Evolutionary conservation across 768 basidiomycete species (phyloP).

Genomic region (Phylloporus sp.): DNA sequence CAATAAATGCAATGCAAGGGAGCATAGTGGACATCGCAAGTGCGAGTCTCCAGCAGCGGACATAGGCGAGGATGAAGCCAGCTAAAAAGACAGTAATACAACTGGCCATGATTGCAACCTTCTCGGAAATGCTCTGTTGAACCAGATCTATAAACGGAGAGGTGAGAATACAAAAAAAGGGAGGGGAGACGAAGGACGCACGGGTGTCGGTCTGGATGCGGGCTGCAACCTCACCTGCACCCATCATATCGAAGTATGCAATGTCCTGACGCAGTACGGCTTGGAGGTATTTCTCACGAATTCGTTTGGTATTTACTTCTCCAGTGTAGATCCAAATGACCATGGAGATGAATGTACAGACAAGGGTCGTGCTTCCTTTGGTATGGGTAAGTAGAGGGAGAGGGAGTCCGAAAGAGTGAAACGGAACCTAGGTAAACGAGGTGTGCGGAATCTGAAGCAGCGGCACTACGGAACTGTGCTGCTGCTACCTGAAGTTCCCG

Average conservation of each 20-base stretch:
- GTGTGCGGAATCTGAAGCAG: conserved; percentile 56
- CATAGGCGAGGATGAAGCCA: conserved; percentile 74
- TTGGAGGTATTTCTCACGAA: conserved; percentile 77
- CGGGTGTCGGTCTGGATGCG: conserved; percentile 87
- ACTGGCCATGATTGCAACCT: conserved; percentile 64
- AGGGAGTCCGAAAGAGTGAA: not conserved
- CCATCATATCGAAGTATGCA: conserved; percentile 85
- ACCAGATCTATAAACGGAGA: conserved; percentile 74
- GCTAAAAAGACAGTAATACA: conserved; percentile 68
- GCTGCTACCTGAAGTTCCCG: conserved; percentile 33
- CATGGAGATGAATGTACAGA: conserved; percentile 73
- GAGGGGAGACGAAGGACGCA: conserved; percentile 30
- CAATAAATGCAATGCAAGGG: conserved; percentile 75
- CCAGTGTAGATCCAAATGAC: conserved; percentile 66
- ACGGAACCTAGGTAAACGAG: conserved; percentile 61
- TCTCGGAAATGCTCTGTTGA: conserved; percentile 88
- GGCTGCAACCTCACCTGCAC: conserved; percentile 91
- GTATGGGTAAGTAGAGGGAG: not conserved
- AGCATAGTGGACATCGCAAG: conserved; percentile 77
- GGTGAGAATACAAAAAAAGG: too few relatives aligned
- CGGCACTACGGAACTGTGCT: conserved; percentile 44
- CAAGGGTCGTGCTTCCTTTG: conserved; percentile 70
- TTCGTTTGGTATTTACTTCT: conserved; percentile 76
- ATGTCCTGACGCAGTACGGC: conserved; percentile 84
- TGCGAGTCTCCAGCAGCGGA: conserved; percentile 73